These are phyloP conservation scores for Fonsecaea pugnacius DNA, from an alignment of 2,329 filamentous ascomycete genomes.

Conservation along the genomic window DNA sequence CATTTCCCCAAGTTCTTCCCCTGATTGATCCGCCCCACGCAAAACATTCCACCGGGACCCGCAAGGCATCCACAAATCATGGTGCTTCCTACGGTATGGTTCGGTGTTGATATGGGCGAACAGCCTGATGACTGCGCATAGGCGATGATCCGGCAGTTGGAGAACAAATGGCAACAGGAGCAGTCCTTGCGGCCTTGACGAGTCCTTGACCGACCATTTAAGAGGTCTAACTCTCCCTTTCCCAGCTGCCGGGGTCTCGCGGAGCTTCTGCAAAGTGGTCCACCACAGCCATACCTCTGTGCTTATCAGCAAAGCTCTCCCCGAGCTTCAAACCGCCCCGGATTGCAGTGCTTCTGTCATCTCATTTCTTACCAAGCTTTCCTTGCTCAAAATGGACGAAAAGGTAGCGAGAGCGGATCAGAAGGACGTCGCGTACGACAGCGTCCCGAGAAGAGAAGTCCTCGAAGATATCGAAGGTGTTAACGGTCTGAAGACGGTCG, in stretches of 20 bases:
- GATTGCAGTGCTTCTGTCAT: not conserved
- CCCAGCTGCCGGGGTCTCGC: not conserved
- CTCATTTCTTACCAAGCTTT: not conserved
- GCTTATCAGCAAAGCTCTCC: not conserved
- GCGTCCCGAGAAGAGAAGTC: slow-evolving; percentile 10
- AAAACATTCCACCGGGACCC: slow-evolving; percentile 15
- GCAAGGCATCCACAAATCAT: slow-evolving; percentile 17
- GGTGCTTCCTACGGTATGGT: not conserved
- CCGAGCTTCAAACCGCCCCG: not conserved
- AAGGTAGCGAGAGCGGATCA: slow-evolving; percentile 12
- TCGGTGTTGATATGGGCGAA: slow-evolving; percentile 17
- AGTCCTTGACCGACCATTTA: slow-evolving; percentile 1
- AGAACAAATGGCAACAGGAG: not conserved
- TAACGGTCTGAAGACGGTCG: slow-evolving; percentile 22
- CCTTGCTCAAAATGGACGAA: slow-evolving; percentile 10
- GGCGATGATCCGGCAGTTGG: slow-evolving; percentile 15
- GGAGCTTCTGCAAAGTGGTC: slow-evolving; percentile 1
- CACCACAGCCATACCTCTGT: not conserved
- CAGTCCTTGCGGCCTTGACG: not conserved
- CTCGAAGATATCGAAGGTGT: slow-evolving; percentile 21
- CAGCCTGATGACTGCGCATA: slow-evolving; percentile 8
- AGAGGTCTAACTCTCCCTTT: not conserved
- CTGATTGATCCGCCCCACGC: slow-evolving; percentile 11
- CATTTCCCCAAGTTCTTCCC: slow-evolving; percentile 19
- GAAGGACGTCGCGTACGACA: slow-evolving; percentile 7